Conservation (phyloP, 345 rosid genomes). For the Eucalyptus melliodora region DNA sequence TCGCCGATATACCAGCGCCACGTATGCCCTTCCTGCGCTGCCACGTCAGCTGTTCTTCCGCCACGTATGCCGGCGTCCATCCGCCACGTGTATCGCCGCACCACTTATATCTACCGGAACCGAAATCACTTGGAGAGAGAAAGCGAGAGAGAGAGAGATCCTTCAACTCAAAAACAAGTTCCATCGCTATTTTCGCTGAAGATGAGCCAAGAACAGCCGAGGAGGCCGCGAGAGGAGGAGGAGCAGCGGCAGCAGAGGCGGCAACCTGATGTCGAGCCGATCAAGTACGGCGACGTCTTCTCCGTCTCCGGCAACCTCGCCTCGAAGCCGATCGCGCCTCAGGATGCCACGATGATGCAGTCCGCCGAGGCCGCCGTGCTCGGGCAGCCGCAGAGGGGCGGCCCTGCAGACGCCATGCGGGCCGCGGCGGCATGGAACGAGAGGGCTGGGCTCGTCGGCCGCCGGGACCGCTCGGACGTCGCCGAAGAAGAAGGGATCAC, state of each 20-base stretch:
- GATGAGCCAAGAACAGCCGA: slow-evolving; percentile 29
- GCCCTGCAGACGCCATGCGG: not conserved
- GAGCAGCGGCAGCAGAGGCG: not conserved
- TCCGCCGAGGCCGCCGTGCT: slow-evolving; percentile 7
- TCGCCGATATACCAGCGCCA: not conserved
- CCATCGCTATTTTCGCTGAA: not conserved
- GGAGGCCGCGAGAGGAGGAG: not conserved
- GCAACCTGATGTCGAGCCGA: not conserved
- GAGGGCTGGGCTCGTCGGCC: slow-evolving; percentile 12
- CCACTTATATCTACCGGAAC: not conserved
- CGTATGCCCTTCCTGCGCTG: not conserved
- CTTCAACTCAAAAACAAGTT: not conserved
- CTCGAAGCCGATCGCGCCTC: slow-evolving; percentile 6
- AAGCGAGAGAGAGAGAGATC: no score
- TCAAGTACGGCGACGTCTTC: slow-evolving; percentile 22
- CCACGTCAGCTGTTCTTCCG: not conserved
- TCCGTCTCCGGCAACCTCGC: slow-evolving; percentile 12
- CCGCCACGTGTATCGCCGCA: not conserved
- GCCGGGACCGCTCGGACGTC: not conserved
- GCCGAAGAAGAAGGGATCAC: not conserved
- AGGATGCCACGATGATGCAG: slow-evolving; percentile 17
- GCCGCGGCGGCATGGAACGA: slow-evolving; percentile 7
- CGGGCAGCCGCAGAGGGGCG: slow-evolving; percentile 7
- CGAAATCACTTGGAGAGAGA: not conserved
- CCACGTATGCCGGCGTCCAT: not conserved